Base-by-base conservation (phyloP, 192 early-diverging fungal genomes). In the Backusella macrospora region DNA sequence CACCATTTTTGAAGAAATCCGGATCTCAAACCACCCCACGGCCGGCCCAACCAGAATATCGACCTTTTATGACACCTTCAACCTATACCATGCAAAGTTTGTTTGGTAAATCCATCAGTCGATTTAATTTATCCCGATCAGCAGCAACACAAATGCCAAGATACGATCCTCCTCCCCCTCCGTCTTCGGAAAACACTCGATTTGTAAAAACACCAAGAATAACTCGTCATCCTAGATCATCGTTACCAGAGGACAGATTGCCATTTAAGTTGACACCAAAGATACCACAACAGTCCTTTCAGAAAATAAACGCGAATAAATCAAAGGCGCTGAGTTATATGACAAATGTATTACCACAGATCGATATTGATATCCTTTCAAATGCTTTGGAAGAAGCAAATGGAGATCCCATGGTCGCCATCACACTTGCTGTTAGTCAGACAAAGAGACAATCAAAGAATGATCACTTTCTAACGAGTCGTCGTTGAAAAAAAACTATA, bases 321-420 rank as follows among this genome's bases (percentile, higher is more conserved):
- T n/a, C 63, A 15, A 39, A 70, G 15, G 49, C 67, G 12, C 45
- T 76, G 4, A 62, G 34, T 23, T 38, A 71, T 44, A 76, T 76
- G 75, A 71, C 52, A 43, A 39, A 49, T 68, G 67, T 66, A 21
- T 34, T 76, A 4, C 75, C 75, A n/a, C 69, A 76, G 13, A 23
- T 71, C 37, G 69, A 76, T 55, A 15, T 55, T 5, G 21, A 21
- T 48, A 34, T 71, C 4, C 40, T 76, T 29, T 39, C 65, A 14
- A 37, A 18, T 29, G 59, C 71, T 66, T 70, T 76, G 26, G 48
- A 48, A 63, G 62, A 76, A 37, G 75, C 75, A 12, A 70, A 70
- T 15, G 75, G 75, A 4, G 75, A 76, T 29, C 68, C 75, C 7
- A 70, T 76, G 62, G 23, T 71, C 37, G 75, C 55, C 4, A 76